Percentiles rank a stretch among this genome's conserved stretches.
Evolutionary conservation across 176 grass and related monocot species (phyloP).

Genomic region (Miscanthus lutarioriparius): DNA sequence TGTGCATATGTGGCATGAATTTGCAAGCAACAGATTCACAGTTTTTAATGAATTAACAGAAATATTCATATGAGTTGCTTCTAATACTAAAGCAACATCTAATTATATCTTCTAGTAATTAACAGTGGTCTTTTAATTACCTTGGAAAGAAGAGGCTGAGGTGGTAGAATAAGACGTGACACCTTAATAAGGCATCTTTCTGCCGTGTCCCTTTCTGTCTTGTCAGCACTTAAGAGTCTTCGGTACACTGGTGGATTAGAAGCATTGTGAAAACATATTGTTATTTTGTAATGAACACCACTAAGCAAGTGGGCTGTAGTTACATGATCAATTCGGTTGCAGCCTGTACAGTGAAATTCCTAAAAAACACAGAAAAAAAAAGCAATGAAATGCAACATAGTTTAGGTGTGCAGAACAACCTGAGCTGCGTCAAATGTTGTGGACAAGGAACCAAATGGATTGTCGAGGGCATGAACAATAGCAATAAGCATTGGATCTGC

Average conservation of each 20-base stretch:
- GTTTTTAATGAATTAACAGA: too few species aligned
- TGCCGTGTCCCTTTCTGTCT: constrained; percentile 61
- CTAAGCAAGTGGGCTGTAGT: neutral
- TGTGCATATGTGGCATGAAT: neutral
- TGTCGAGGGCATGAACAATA: constrained; percentile 72
- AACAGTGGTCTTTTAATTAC: constrained; percentile 39
- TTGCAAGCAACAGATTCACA: neutral
- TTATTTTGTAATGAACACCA: neutral
- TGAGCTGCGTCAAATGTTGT: constrained; percentile 82
- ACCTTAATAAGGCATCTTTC: constrained; percentile 79
- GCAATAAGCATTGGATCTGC: constrained; percentile 41
- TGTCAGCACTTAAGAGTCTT: constrained; percentile 76
- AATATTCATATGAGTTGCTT: constrained; percentile 11
- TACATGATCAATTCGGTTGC: neutral
- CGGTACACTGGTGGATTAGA: constrained; percentile 56
- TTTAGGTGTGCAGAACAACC: constrained; percentile 42
- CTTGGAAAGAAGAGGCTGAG: constrained; percentile 62
- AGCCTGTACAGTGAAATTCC: neutral
- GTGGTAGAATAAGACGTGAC: constrained; percentile 55
- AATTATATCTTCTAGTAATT: neutral
- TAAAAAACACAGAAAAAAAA: constrained; percentile 5
- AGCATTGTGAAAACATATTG: neutral
- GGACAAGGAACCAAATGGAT: constrained; percentile 83
- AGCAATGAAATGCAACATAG: neutral
- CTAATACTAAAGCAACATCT: constrained; percentile 6